Evolutionary conservation across 495 filamentous ascomycete genomes (phyloP), one percentile per base, ranked within the genome.

Genomic region (Oidiodendron maius): DNA sequence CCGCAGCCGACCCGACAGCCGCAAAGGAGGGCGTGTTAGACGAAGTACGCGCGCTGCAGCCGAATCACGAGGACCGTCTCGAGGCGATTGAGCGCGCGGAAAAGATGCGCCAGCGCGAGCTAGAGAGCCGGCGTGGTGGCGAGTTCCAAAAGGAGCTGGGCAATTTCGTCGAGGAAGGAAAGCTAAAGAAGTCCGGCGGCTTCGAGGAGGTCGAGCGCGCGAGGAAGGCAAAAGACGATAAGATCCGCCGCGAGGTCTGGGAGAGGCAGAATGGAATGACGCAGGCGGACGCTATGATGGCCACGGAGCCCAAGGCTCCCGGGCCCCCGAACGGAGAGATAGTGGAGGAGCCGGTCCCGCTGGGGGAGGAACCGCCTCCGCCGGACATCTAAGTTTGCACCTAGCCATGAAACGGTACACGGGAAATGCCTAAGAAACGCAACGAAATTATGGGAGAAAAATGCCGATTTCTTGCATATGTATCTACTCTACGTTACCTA

Each of bases 51-150:
- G 93, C 91, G 25, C 70, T 99, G 37, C 91, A 91, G 59, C 94
- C 94, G 1, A 96, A 99, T 55, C 93, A 99, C 56, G 89, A 96
- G 66, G 81, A 81, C 45, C 77, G 93, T 45, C 68, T 97, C 0
- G 94, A 96, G 66, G 93, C 93, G 9, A 99, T 99, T 53, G 91
- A 96, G 64, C 80, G 91, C 18, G 90, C 91, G 1, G 93, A 98
- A 68, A 91, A 87, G 69, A 72, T 86, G 11, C 70, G 93, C 21
- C 86, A 89, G 68, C 85, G 85, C 56, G 94, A 97, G 60, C 73
- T 98, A 0, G 90, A 91, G 66, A 80, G 67, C 44, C 77, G 91
- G 6, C 71, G 70, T 9, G 83, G 80, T 12, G 89, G 87, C 45
- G 83, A 87, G 18, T 87, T 98, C 61, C 87, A 82, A 67, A 90